phyloP scores from a whole-genome alignment of 1,284 basidiomycete species.

The Salmacisia buchloeana region DNA sequence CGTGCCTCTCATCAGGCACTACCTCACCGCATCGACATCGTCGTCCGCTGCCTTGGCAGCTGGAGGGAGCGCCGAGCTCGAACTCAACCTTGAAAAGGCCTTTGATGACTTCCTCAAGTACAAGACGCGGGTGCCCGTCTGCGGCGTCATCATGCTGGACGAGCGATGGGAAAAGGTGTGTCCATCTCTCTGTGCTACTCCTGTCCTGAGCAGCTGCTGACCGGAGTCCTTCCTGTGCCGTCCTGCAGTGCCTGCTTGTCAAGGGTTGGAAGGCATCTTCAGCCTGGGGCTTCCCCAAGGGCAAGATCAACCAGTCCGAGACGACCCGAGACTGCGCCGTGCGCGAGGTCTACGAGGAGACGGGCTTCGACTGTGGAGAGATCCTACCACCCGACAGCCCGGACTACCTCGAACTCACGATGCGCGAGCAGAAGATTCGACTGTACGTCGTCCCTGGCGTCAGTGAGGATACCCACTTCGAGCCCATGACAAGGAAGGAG shows the following conservation, averaged over 20 bases:
- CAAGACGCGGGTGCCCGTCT: constrained; percentile 97
- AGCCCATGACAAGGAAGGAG: constrained; percentile 93
- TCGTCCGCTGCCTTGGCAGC: constrained; percentile 14
- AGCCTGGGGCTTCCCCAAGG: constrained; percentile 97
- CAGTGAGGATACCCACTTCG: constrained; percentile 81
- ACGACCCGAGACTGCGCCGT: constrained; percentile 52
- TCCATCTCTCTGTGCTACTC: neutral
- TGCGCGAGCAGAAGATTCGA: constrained; percentile 81
- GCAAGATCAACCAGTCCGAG: constrained; percentile 93
- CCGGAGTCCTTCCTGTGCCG: constrained; percentile 2
- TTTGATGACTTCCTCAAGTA: constrained; percentile 59
- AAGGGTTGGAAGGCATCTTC: constrained; percentile 96
- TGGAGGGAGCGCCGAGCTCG: constrained; percentile 13
- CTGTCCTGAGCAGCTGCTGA: neutral
- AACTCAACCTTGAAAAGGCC: constrained; percentile 42
- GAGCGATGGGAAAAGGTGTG: constrained; percentile 72
- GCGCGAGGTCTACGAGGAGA: constrained; percentile 56
- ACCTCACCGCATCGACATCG: constrained; percentile 39
- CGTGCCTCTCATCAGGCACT: constrained; percentile 46
- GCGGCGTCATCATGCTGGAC: constrained; percentile 92
- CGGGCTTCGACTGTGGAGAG: constrained; percentile 42
- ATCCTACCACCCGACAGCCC: constrained; percentile 33
- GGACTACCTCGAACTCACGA: constrained; percentile 76
- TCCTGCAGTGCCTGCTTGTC: constrained; percentile 60
- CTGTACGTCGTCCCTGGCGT: constrained; percentile 86